Evolutionary conservation across 805 yeast species (phyloP), one percentile per base, ranked within the genome.

Genomic region (Diddensiella transvaalensis): DNA sequence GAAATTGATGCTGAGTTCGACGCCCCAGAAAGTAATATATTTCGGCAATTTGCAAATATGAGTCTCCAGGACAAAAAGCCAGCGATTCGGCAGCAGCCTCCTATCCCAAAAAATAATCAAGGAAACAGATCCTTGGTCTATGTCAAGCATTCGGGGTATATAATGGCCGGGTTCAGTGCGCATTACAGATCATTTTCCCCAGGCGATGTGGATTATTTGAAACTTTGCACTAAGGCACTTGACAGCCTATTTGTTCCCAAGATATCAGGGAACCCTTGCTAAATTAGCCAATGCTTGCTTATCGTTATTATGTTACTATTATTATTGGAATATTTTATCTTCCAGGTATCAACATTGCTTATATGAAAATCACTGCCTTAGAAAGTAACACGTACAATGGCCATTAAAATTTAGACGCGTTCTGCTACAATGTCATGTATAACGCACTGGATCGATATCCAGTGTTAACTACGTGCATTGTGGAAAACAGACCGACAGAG

Each of bases 151-250:
- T 58, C 61, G 3, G 66, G 66, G 6, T 63, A 53, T 39, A 52
- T 60, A 2, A 49, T 63, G 55, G 65, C 55, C 6, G 64, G 64
- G 11, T 55, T 59, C 23, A 26, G 49, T 21, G 35, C 42, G 3
- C 32, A 23, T n/a, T 35, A 48, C 37, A 56, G 57, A 8, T 40
- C 47, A n/a, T 58, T 59, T 37, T 57, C 63, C 2, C 59, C 65
- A 1, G 60, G 58, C 10, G 66, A 63, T 38, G 54, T 59, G 17
- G 60, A 53, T 36, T 60, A 60, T 38, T 54, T 58, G 56, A 61
- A 63, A 47, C 51, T 59, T 13, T 63, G 62, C 19, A 57, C 53
- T 17, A 52, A 48, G 21, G 63, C 63, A 1, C 46, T 63, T 22
- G 66, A 60, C 22, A 55, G 53, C 38, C 48, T 61, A 13, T 23